These are phyloP conservation scores for Strobilomyces confusus DNA, from an alignment of 768 basidiomycete genomes.

Conservation along the genomic window DNA sequence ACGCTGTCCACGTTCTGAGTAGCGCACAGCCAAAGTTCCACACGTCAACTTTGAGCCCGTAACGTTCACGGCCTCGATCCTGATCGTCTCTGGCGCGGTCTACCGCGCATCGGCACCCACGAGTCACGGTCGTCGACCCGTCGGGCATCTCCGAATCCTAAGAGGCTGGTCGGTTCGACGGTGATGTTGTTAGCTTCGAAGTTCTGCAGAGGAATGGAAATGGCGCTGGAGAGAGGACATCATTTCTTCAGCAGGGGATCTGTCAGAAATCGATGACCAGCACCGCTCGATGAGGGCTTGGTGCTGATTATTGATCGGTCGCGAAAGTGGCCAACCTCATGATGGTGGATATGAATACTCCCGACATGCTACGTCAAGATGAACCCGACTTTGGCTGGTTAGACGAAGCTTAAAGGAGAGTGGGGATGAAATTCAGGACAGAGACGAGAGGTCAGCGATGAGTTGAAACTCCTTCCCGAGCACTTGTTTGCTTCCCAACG, in stretches of 20 bases:
- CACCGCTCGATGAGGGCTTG: constrained; percentile 5
- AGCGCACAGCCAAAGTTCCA: neutral
- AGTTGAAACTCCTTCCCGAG: neutral
- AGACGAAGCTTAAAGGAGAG: constrained; percentile 25
- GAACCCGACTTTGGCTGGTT: constrained; percentile 22
- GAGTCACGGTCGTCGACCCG: constrained; percentile 77
- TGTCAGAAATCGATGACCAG: neutral
- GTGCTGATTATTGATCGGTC: constrained; percentile 4
- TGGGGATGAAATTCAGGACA: constrained; percentile 16
- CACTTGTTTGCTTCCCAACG: too few species aligned
- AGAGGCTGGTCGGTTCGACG: constrained; percentile 85
- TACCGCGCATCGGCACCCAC: constrained; percentile 89
- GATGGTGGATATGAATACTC: constrained; percentile 25
- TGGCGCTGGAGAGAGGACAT: neutral
- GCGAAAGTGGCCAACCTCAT: constrained; percentile 1
- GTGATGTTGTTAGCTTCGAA: constrained; percentile 95
- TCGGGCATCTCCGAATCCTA: constrained; percentile 94
- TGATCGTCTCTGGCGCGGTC: constrained; percentile 93
- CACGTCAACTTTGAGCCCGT: neutral
- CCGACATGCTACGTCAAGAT: constrained; percentile 17
- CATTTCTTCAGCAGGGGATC: neutral
- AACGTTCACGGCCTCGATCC: constrained; percentile 59
- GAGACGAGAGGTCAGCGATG: constrained; percentile 2
- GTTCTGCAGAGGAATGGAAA: constrained; percentile 46
- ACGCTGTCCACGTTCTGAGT: constrained; percentile 81